Conservation (phyloP, 805 yeast genomes). For the Hanseniaspora hatyaiensis region DNA sequence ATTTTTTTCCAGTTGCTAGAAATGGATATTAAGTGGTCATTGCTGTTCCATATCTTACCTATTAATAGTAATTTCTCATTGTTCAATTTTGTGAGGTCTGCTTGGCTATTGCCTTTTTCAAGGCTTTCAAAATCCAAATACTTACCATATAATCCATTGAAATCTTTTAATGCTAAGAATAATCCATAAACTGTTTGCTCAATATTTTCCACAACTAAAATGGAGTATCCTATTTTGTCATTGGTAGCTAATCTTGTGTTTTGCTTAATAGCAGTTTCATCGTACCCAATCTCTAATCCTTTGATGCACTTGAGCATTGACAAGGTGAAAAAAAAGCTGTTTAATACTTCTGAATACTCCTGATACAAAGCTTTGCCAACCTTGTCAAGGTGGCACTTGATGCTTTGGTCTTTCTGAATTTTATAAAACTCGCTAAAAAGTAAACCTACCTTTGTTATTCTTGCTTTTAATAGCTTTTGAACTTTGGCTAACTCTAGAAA, state of each 20-base stretch:
- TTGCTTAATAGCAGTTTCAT: slow-evolving; percentile 16
- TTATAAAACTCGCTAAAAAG: slow-evolving; percentile 17
- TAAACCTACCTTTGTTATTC: slow-evolving; percentile 53
- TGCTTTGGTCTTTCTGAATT: neutral
- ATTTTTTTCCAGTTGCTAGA: slow-evolving; percentile 2
- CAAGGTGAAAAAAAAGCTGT: slow-evolving; percentile 15
- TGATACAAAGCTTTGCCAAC: slow-evolving; percentile 18
- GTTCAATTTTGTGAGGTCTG: slow-evolving; percentile 1
- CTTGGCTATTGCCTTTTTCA: neutral
- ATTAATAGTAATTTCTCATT: slow-evolving; percentile 42
- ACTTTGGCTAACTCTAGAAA: slow-evolving; percentile 47
- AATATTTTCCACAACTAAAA: slow-evolving; percentile 42
- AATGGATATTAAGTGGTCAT: slow-evolving; percentile 31
- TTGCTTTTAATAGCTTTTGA: slow-evolving; percentile 52
- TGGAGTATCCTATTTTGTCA: slow-evolving; percentile 40
- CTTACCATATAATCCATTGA: slow-evolving; percentile 11
- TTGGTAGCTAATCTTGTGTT: slow-evolving; percentile 30
- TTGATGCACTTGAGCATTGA: slow-evolving; percentile 21
- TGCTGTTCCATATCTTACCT: slow-evolving; percentile 61
- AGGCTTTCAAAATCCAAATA: neutral
- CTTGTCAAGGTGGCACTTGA: slow-evolving; percentile 1
- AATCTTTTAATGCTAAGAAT: neutral
- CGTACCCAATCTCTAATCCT: slow-evolving; percentile 27
- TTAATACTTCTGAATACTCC: slow-evolving; percentile 25
- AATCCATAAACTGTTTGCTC: slow-evolving; percentile 18